A percentile compares a stretch with the other conserved stretches of the same genome.
Evolutionary conservation across 495 filamentous ascomycete species (phyloP).

Genomic region (Pyronema domesticum): DNA sequence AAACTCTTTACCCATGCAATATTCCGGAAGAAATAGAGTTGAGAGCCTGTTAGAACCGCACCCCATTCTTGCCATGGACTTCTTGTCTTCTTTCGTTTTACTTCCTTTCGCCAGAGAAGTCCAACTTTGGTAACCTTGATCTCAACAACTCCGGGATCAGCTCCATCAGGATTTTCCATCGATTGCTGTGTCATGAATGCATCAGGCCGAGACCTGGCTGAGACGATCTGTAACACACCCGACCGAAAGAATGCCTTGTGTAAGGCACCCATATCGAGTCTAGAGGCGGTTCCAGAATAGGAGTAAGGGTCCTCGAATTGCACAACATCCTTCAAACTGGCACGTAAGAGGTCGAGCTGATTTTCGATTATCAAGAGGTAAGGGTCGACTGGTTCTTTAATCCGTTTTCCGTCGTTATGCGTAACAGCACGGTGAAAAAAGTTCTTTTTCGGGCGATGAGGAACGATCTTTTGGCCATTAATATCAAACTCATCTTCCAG

Average conservation of each 20-base stretch:
- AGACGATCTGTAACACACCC: conserved; percentile 84
- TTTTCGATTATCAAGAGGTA: conserved; percentile 85
- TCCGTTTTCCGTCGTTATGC: conserved; percentile 35
- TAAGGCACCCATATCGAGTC: conserved; percentile 56
- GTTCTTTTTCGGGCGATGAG: conserved; percentile 50
- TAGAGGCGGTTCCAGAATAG: conserved; percentile 57
- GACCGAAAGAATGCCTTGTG: conserved; percentile 80
- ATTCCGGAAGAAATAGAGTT: conserved; percentile 93
- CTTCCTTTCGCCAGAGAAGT: conserved; percentile 84
- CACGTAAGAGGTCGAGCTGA: conserved; percentile 62
- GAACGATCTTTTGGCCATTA: conserved; percentile 53
- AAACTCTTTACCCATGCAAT: conserved; percentile 77
- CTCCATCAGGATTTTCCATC: conserved; percentile 65
- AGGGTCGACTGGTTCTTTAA: conserved; percentile 79
- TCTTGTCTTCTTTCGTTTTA: conserved; percentile 81
- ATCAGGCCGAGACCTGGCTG: conserved; percentile 75
- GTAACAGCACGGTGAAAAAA: conserved; percentile 50
- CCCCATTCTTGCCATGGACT: conserved; percentile 99
- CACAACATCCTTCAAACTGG: conserved; percentile 79
- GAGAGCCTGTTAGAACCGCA: conserved; percentile 79
- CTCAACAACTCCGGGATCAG: conserved; percentile 84
- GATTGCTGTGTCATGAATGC: conserved; percentile 81
- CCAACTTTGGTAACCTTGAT: conserved; percentile 97
- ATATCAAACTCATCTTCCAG: conserved; percentile 80
- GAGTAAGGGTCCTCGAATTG: conserved; percentile 79